These are phyloP conservation scores for Metschnikowia dekortorum DNA, from an alignment of 805 yeast species.

Conservation along the genomic window DNA sequence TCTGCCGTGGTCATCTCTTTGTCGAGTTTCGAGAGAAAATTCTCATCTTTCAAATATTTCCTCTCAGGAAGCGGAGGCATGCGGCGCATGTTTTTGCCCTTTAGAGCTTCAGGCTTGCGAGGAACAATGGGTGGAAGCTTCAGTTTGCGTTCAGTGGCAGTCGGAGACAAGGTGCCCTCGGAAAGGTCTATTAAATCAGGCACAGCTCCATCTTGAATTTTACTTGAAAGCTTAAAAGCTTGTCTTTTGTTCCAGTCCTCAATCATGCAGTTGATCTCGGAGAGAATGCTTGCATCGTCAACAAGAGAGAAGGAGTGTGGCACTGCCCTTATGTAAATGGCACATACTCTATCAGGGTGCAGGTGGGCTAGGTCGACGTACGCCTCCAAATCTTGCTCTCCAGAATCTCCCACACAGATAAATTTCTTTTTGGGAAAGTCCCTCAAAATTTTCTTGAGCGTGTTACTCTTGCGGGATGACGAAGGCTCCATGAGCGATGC, in stretches of 20 bases:
- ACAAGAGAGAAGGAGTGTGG: conserved; percentile 59
- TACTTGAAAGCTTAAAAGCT: conserved; percentile 1
- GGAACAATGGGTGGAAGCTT: conserved; percentile 44
- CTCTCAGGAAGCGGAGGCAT: conserved; percentile 35
- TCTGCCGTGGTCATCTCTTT: not conserved
- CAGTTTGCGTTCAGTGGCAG: conserved; percentile 7
- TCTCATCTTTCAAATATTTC: conserved; percentile 1
- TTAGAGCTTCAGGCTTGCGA: conserved; percentile 40
- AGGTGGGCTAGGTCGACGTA: conserved; percentile 63
- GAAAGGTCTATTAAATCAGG: conserved; percentile 39
- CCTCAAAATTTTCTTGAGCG: conserved; percentile 55
- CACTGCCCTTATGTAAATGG: conserved; percentile 79
- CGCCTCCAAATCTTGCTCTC: conserved; percentile 92
- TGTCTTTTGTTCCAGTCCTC: conserved; percentile 13
- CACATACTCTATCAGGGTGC: conserved; percentile 62
- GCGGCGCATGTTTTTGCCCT: conserved; percentile 25
- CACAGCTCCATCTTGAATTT: conserved; percentile 3
- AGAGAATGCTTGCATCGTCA: conserved; percentile 35
- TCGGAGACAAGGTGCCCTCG: conserved; percentile 13
- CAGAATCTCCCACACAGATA: conserved; percentile 89
- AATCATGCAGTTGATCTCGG: conserved; percentile 25
- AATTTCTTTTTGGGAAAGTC: conserved; percentile 80
- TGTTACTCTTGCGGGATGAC: conserved; percentile 68
- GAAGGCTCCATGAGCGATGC: conserved; percentile 85
- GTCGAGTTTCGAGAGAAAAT: not conserved